phyloP scores from a whole-genome alignment of 495 filamentous ascomycete species.

The Lasiosphaeria miniovina region DNA sequence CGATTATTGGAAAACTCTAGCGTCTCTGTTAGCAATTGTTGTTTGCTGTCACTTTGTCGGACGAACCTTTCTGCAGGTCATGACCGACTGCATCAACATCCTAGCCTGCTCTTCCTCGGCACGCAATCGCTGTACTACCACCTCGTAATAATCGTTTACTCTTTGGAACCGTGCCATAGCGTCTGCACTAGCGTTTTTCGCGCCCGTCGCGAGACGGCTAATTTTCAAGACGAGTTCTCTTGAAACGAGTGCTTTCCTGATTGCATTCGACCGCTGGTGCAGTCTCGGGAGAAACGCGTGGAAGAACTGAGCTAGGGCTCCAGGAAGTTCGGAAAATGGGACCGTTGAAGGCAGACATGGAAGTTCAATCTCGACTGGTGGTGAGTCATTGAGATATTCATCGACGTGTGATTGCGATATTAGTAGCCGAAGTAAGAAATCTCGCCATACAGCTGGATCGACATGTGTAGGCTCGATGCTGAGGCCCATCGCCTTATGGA shows the following conservation, averaged over 20 bases:
- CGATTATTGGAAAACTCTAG: not conserved
- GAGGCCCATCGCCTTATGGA: conserved; percentile 7
- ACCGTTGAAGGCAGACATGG: conserved; percentile 3
- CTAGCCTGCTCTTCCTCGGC: conserved; percentile 1
- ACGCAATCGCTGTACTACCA: conserved; percentile 1
- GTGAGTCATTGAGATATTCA: not conserved
- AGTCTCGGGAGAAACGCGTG: not conserved
- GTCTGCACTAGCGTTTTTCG: conserved; percentile 4
- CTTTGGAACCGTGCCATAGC: conserved; percentile 1
- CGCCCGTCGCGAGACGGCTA: conserved; percentile 1
- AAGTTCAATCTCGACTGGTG: conserved; percentile 4
- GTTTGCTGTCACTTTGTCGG: not conserved
- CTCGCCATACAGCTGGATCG: conserved; percentile 7
- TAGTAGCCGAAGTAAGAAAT: conserved; percentile 7
- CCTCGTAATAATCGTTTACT: not conserved
- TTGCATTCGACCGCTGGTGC: not conserved
- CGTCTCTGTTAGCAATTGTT: conserved; percentile 5
- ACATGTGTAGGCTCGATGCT: conserved; percentile 7
- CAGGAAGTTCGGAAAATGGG: conserved; percentile 6
- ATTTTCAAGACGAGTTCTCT: conserved; percentile 3
- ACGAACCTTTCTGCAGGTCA: conserved; percentile 1
- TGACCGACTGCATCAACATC: conserved; percentile 1
- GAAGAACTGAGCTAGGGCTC: conserved; percentile 2
- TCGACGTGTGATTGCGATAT: not conserved
- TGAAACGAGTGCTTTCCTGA: not conserved